Evolutionary conservation across 176 grass and related monocot genomes (phyloP), one percentile per base, ranked within the genome.

Genomic region (Lolium multiflorum): DNA sequence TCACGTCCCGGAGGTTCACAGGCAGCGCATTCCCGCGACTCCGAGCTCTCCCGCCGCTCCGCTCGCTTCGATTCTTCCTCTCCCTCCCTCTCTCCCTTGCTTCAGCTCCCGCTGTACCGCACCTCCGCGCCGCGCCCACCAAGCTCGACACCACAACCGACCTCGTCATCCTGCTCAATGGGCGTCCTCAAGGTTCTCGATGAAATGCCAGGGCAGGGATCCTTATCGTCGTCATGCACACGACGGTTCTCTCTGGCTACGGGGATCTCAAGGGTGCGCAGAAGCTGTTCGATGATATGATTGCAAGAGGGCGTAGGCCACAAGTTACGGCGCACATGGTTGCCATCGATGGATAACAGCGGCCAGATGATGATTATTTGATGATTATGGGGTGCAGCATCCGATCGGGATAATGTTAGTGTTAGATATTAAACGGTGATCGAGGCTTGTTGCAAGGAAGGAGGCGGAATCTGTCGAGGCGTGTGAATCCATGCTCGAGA

Each of bases 381-480:
- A 59, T 59, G 80, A 68, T 87, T 39, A 94, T 35, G 31, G 31
- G 31, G 31, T 35, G 31, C 21, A 38, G 20, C 28, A 31, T 31
- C 90, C 92, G n/a, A 11, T 8, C 20, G 3, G 0, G 94, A 90
- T 43, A 85, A 92, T 5, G 65, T 92, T 39, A 22, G 57, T 11
- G 56, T 58, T 58, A 92, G 89, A 54, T 94, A 90, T 50, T 88
- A 85, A 17, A 87, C 90, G 6, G 77, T 94, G 76, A 97, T 94
- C 0, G 92, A 91, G 46, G 82, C 86, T 0, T 92, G 83, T 49
- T 94, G 83, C 71, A 94, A 87, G 81, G 86, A 94, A 87, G 81
- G 86, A 90, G 22, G 80, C 20, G 0, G 94, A 94, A 76, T 84
- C 83, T 11, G 68, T 14, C 1, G 92, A 92, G 71, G 88, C 88